These are phyloP conservation scores for Aspergillus tubingensis DNA, from an alignment of 2,329 filamentous ascomycete genomes.

Conservation along the genomic window DNA sequence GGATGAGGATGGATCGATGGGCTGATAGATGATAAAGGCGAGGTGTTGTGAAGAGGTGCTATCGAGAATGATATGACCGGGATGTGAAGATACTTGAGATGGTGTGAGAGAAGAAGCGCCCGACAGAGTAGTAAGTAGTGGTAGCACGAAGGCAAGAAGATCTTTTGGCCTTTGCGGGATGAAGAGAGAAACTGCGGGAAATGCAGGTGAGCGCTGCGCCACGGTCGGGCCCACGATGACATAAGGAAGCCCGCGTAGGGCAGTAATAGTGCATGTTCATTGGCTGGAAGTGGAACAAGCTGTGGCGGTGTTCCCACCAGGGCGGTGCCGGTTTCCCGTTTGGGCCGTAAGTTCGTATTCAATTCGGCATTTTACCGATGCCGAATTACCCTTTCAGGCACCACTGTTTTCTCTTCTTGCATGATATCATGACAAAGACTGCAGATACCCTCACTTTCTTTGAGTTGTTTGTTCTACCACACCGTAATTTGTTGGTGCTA, in stretches of 20 bases:
- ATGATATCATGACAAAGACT: too few species aligned
- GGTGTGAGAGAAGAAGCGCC: neutral
- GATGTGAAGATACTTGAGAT: neutral
- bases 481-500: too few species aligned
- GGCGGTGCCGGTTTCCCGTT: conserved; percentile 1
- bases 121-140: neutral
- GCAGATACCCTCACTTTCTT: too few species aligned
- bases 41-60: neutral
- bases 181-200: too few species aligned
- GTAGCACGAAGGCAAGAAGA: too few species aligned
- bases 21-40: neutral
- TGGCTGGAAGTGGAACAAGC: neutral
- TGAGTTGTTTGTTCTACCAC: too few species aligned
- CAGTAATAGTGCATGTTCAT: neutral
- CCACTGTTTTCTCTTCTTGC: neutral
- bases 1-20: neutral
- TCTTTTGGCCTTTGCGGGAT: too few species aligned
- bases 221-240: neutral
- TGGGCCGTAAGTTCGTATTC: neutral
- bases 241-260: neutral
- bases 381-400: neutral
- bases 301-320: neutral
- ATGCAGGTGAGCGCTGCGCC: neutral
- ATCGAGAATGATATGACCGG: neutral
- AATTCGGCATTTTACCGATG: neutral